phyloP scores from a whole-genome alignment of 2,329 filamentous ascomycete species.

The Anisogramma anomala region DNA sequence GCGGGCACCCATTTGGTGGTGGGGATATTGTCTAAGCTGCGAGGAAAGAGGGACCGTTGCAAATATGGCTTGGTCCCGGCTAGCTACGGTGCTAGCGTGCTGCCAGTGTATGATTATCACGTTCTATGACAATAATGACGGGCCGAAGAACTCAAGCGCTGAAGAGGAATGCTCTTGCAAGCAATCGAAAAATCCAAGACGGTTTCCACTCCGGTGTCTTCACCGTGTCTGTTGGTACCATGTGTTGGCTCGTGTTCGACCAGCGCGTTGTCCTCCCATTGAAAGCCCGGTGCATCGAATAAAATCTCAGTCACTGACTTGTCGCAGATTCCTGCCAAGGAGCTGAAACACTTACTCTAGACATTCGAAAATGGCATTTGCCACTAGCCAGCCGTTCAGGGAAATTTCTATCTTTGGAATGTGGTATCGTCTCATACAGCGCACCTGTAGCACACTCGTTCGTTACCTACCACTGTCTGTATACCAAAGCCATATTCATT shows the following conservation, averaged over 20 bases:
- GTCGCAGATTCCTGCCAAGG: too few relatives aligned
- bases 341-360: too few relatives aligned
- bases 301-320: too few relatives aligned
- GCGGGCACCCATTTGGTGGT: conserved; percentile 29
- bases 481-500: too few relatives aligned
- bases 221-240: neutral
- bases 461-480: too few relatives aligned
- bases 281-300: too few relatives aligned
- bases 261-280: too few relatives aligned
- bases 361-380: neutral
- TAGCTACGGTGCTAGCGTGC: neutral
- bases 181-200: neutral
- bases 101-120: neutral
- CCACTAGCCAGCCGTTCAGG: neutral
- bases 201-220: neutral
- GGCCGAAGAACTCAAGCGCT: neutral
- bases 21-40: conserved; percentile 23
- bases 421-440: neutral
- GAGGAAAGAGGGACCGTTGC: neutral
- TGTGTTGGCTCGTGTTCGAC: too few relatives aligned
- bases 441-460: too few relatives aligned
- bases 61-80: neutral
- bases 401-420: conserved; percentile 1
- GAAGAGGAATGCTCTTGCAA: neutral
- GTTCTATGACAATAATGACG: neutral